Conservation (phyloP, 768 basidiomycete species). For the Hygrophorus pudorinus region DNA sequence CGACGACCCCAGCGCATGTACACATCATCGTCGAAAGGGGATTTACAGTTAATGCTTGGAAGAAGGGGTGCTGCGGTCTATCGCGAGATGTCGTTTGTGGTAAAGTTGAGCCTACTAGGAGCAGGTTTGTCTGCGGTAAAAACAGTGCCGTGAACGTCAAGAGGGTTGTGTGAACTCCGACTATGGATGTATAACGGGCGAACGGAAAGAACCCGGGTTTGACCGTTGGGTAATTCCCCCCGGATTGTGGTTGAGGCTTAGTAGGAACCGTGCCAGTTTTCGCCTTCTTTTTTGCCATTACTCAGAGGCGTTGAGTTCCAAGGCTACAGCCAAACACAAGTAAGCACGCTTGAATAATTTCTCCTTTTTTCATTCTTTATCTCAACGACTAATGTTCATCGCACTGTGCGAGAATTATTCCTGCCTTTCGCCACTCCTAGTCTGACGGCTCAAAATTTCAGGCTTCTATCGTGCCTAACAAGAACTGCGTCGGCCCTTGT, state of each 20-base stretch:
- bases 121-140: conserved; percentile 52
- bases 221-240: not conserved
- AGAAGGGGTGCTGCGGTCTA: conserved; percentile 61
- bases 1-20: conserved; percentile 39
- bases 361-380: no score
- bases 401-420: no score
- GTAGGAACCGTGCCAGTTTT: no score
- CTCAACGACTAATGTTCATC: no score
- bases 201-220: conserved; percentile 28
- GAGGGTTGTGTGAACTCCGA: conserved; percentile 59
- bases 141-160: conserved; percentile 57
- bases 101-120: conserved; percentile 28
- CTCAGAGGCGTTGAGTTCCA: no score
- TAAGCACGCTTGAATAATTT: no score
- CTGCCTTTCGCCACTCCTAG: no score
- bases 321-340: no score
- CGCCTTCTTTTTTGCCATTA: no score
- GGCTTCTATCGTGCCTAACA: conserved; percentile 60
- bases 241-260: no score
- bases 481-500: conserved; percentile 46
- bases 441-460: conserved; percentile 16
- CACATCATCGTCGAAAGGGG: conserved; percentile 51
- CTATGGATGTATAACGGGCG: conserved; percentile 51
- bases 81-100: conserved; percentile 35
- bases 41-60: conserved; percentile 53